These are phyloP conservation scores for Rickenella mellea DNA, from an alignment of 768 basidiomycete species.

Conservation along the genomic window DNA sequence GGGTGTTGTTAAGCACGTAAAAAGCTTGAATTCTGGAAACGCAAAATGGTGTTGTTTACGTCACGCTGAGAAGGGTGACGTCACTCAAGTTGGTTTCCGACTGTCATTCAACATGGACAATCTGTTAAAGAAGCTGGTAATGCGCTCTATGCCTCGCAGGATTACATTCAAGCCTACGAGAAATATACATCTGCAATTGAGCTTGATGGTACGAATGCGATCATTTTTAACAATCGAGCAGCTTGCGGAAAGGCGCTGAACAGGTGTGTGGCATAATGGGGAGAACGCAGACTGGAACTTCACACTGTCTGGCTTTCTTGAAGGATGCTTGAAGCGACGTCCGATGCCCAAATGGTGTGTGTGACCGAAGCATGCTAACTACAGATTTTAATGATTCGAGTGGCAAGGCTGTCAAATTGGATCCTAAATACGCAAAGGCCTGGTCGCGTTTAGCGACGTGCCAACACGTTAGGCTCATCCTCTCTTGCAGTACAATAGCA, in stretches of 20 bases:
- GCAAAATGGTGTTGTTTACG: no score
- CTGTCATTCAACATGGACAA: no score
- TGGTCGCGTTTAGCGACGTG: constrained; percentile 31
- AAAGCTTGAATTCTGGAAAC: no score
- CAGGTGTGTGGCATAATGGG: constrained; percentile 16
- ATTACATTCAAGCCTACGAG: constrained; percentile 24
- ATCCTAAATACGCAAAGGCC: constrained; percentile 31
- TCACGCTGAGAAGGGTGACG: no score
- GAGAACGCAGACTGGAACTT: not conserved
- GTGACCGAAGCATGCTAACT: not conserved
- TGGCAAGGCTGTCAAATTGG: constrained; percentile 27
- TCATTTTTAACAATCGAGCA: constrained; percentile 37
- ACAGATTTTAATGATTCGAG: not conserved
- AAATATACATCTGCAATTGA: constrained; percentile 35
- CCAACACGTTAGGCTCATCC: no score
- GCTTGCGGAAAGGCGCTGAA: constrained; percentile 28
- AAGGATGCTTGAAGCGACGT: not conserved
- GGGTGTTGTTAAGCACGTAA: no score
- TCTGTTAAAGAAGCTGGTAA: constrained; percentile 37
- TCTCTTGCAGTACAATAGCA: not conserved
- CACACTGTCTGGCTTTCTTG: not conserved
- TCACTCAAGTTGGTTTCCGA: no score
- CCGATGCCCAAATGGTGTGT: not conserved
- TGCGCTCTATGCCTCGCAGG: constrained; percentile 21
- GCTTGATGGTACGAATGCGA: constrained; percentile 25